Conservation (phyloP, 164 flowering plant species). For the Platanus orientalis region DNA sequence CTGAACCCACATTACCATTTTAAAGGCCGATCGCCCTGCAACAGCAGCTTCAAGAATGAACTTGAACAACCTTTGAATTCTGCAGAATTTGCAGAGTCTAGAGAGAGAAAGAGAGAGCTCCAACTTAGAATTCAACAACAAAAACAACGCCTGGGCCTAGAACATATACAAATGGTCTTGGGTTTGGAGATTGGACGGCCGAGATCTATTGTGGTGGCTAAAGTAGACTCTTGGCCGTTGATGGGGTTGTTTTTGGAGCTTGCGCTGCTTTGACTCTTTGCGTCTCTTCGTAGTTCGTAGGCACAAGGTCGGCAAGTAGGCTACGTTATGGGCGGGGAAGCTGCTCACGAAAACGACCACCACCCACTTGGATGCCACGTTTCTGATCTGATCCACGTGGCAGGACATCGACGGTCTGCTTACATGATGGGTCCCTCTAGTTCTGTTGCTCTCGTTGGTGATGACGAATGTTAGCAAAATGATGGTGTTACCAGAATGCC, state of each 20-base stretch:
- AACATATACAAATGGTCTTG: conserved; percentile 25
- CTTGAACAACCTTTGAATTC: no score
- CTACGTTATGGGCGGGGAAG: conserved; percentile 23
- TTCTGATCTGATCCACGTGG: conserved; percentile 4
- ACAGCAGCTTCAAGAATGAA: no score
- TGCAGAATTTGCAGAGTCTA: background rate
- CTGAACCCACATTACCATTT: conserved; percentile 5
- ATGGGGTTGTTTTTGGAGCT: conserved; percentile 48
- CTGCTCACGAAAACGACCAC: conserved; percentile 17
- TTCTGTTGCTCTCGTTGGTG: background rate
- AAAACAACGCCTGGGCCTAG: conserved; percentile 39
- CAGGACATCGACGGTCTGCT: background rate
- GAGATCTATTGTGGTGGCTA: conserved; percentile 26
- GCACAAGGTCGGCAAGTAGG: conserved; percentile 39
- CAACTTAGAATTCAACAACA: conserved; percentile 63
- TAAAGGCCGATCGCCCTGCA: background rate
- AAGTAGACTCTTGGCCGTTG: conserved; percentile 21
- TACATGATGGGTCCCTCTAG: conserved; percentile 7
- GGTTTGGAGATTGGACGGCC: conserved; percentile 23
- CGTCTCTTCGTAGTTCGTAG: conserved; percentile 55
- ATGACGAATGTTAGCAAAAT: conserved; percentile 16
- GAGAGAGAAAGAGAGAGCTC: conserved; percentile 20
- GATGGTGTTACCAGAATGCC: no score
- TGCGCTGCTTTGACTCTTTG: conserved; percentile 66
- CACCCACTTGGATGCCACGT: conserved; percentile 18